Evolutionary conservation across 768 basidiomycete genomes (phyloP), one percentile per base, ranked within the genome.

Genomic region (Boletus huronensis): DNA sequence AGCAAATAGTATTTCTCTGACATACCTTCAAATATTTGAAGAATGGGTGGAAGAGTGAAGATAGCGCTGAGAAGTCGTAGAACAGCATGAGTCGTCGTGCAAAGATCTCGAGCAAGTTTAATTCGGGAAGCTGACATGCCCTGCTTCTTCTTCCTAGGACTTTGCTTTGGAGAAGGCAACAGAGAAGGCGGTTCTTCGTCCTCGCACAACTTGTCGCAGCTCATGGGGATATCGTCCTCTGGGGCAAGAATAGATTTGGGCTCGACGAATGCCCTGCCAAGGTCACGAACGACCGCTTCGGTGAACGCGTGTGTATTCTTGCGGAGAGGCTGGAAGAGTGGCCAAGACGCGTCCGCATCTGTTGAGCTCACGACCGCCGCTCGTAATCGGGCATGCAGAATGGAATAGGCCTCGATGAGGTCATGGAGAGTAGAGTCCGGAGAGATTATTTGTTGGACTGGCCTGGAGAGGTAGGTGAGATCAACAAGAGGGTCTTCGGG

Each of bases 41-140:
- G 79, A 21, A 88, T 63, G 0, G 83, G 79, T 29, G 87, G 83
- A 36, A 82, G 60, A 1, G 84, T 79, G 57, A 90, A 82, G 9
- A 86, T 63, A 14, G 83, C 71, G 6, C 77, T 74, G 19, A 93
- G 80, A 11, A 90, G 68, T 56, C 82, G 84, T 54, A 92, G 77
- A 16, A 82, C 88, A 2, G 83, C 79, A 63, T 90, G 89, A 35
- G 78, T 81, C 5, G 82, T 83, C 2, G 85, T 87, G 67, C 84
- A 89, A 19, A 93, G 73, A 68, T 93, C 91, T 23, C 91, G 78
- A 6, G 89, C 89, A 62, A 83, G 82, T 63, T 87, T 91, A 49
- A 84, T 84, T 67, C 90, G 86, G 55, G 87, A 85, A 41, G 82
- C 91, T 0, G 80, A 81, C 82, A 90, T 82, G 5, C 91, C 89